Base-by-base conservation (phyloP, 169 alveolate species). In the Plasmodium gallinaceum region DNA sequence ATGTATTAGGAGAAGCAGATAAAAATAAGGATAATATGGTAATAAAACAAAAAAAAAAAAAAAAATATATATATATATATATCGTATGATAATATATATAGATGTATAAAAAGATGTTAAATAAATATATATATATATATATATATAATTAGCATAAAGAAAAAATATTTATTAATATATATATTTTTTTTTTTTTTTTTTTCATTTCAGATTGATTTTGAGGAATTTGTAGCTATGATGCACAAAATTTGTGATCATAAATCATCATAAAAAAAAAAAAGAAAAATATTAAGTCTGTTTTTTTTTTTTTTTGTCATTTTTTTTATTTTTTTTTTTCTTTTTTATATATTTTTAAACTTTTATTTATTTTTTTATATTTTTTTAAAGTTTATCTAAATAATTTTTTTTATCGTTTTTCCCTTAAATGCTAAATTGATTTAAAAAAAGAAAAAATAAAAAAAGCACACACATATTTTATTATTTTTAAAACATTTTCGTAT, bases 171-270 rank as follows among this genome's bases (percentile, higher is more conserved):
- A 24, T 57, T 52, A 7, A 4, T 51, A 18, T 61, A 57, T 18
- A 14, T 39, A 16, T n/a, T 9, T n/a, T n/a, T 6, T 26, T 46
- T 1, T 75, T 6, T n/a, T 20, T 54, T 18, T 20, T 9, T 57
- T 22, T 32, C 18, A 51, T 66, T 45, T 10, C 69, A 85, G 91
- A 73, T 92, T 26, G 96, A 94, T 57, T 94, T 94, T 24, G 96
- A 94, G 24, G 96, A 94, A 75, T 94, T 94, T 73, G 95, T 90
- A 37, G 37, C 60, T 7, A 94, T 94, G 96, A 90, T 94, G 76
- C 93, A 94, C 88, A 83, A 93, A 74, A 85, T 94, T 0, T 93
- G 95, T 61, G 88, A 74, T 52, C 51, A 76, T 54, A 76, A 62
- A 39, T 22, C 88, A 45, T 37, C 75, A 37, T 76, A 66, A 76